These are phyloP conservation scores for Diplogelasinospora grovesii DNA, from an alignment of 495 filamentous ascomycete genomes.

Conservation along the genomic window DNA sequence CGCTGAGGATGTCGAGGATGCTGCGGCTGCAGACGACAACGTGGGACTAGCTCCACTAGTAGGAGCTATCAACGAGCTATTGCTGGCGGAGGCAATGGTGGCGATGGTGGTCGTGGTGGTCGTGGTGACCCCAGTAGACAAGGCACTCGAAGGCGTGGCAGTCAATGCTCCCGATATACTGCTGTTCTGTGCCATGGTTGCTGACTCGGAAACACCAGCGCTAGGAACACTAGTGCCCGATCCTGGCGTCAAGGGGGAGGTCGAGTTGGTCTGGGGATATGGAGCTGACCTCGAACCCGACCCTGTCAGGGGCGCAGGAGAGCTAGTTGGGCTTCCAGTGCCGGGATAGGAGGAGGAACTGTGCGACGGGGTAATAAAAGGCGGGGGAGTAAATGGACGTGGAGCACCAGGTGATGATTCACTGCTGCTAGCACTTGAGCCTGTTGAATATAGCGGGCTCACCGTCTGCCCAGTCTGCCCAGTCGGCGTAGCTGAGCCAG, in stretches of 20 bases:
- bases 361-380: no score
- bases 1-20: not conserved
- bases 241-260: constrained; percentile 16
- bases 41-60: no score
- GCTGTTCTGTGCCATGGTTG: not conserved
- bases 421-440: constrained; percentile 2
- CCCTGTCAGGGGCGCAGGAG: constrained; percentile 2
- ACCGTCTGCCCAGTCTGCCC: constrained; percentile 2
- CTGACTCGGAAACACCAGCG: not conserved
- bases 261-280: constrained; percentile 20
- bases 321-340: not conserved
- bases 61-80: no score
- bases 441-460: not conserved
- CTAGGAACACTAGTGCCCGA: not conserved
- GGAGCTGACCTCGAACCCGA: constrained; percentile 9
- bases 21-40: no score
- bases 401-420: not conserved
- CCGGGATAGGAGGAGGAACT: constrained; percentile 3
- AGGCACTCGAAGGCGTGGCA: not conserved
- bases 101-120: not conserved
- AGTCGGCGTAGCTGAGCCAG: constrained; percentile 3
- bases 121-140: not conserved
- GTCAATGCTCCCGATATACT: not conserved
- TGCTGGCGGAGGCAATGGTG: no score
- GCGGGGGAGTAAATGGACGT: not conserved